Evolutionary conservation across 768 basidiomycete genomes (phyloP).

Genomic region (Tricholoma sp.): DNA sequence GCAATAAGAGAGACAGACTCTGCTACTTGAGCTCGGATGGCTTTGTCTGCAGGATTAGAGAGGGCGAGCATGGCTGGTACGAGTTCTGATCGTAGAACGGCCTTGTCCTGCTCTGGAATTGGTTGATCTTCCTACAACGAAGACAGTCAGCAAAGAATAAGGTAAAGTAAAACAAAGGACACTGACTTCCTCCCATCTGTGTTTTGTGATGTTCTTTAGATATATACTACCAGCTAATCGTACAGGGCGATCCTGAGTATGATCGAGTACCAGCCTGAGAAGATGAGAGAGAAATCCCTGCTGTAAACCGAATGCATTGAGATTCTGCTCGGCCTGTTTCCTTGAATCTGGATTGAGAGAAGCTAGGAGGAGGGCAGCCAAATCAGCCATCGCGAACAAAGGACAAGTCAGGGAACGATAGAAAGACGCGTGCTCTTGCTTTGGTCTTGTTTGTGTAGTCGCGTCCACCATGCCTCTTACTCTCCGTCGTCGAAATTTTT

Average conservation of each 20-base stretch:
- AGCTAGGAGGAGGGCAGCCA: conserved; percentile 64
- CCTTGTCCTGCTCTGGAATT: conserved; percentile 67
- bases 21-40: conserved; percentile 79
- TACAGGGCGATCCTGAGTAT: conserved; percentile 60
- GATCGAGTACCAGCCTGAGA: conserved; percentile 71
- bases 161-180: background rate
- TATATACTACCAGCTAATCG: conserved; percentile 85
- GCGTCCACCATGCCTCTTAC: conserved; percentile 30
- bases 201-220: conserved; percentile 87
- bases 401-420: conserved; percentile 4
- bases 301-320: conserved; percentile 62
- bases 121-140: conserved; percentile 63
- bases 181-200: conserved; percentile 84
- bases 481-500: conserved; percentile 46
- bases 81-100: conserved; percentile 65
- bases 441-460: conserved; percentile 3
- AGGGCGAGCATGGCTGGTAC: conserved; percentile 90
- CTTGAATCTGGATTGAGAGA: conserved; percentile 66
- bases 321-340: conserved; percentile 78
- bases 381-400: conserved; percentile 48
- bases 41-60: conserved; percentile 66
- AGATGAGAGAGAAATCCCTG: conserved; percentile 77
- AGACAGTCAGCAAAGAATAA: background rate
- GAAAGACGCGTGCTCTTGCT: conserved; percentile 12
- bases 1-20: conserved; percentile 93